Conservation (phyloP, 2,329 filamentous ascomycete species). For the Plectosphaerella cucumerina region DNA sequence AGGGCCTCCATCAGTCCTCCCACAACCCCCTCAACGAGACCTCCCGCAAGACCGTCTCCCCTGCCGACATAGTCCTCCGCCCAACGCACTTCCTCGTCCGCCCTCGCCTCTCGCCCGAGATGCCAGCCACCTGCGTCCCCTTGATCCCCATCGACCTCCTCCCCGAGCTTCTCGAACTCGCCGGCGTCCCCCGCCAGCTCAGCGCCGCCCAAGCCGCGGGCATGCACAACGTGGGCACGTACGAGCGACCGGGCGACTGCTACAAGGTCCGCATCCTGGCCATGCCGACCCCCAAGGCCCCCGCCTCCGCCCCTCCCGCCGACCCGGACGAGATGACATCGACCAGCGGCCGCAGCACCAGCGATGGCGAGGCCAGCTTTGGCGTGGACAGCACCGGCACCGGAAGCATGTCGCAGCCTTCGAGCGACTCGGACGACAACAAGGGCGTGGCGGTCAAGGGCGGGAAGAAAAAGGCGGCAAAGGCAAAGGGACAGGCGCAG, state of each 20-base stretch:
- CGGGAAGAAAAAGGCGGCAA: neutral
- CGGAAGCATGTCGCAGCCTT: neutral
- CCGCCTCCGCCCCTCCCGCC: neutral
- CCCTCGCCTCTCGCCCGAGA: neutral
- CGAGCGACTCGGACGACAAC: neutral
- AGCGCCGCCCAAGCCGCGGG: constrained; percentile 28
- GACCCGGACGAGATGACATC: neutral
- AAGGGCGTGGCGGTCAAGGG: neutral
- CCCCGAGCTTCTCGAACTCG: constrained; percentile 38
- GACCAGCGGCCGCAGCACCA: neutral
- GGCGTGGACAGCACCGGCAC: neutral
- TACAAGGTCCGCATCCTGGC: constrained; percentile 16
- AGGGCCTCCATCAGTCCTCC: constrained; percentile 9
- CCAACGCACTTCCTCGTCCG: constrained; percentile 37
- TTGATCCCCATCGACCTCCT: constrained; percentile 52
- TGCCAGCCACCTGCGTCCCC: constrained; percentile 39
- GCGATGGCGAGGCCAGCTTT: neutral
- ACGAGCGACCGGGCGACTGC: constrained; percentile 15
- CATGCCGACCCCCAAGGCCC: neutral
- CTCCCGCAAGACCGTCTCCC: neutral
- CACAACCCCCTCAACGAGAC: constrained; percentile 6
- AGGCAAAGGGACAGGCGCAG: no score
- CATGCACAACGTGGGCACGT: constrained; percentile 33
- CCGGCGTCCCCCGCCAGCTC: constrained; percentile 38
- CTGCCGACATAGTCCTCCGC: constrained; percentile 8